A percentile compares a stretch with the other conserved stretches of the same genome.
Conservation (phyloP, 2,329 filamentous ascomycete species). For the Monosporascus sp. region DNA sequence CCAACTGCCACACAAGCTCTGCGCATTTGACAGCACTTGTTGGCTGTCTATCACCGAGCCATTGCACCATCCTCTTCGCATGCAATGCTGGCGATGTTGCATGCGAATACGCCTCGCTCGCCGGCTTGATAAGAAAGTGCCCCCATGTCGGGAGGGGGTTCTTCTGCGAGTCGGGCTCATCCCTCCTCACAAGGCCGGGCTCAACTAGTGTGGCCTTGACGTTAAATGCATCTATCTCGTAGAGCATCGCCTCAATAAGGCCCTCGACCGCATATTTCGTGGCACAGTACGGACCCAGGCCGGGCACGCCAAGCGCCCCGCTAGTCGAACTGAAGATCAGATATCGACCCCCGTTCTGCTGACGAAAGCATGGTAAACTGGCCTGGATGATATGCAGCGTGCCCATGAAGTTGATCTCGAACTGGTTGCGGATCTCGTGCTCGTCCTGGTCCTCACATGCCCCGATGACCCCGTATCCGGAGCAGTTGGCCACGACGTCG, state of each 20-base stretch:
- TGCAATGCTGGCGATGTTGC: constrained; percentile 80
- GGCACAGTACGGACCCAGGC: constrained; percentile 89
- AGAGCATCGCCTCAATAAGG: constrained; percentile 92
- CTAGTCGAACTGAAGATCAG: constrained; percentile 92
- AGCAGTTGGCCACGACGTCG: constrained; percentile 89
- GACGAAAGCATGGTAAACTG: constrained; percentile 81
- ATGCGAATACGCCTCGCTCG: constrained; percentile 75
- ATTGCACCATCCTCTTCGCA: constrained; percentile 86
- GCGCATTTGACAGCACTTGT: constrained; percentile 90
- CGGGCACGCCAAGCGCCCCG: constrained; percentile 88
- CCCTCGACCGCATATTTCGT: constrained; percentile 97
- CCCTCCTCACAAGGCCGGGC: constrained; percentile 79
- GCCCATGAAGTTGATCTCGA: constrained; percentile 97
- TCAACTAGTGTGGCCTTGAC: constrained; percentile 93
- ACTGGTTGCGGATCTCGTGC: constrained; percentile 89
- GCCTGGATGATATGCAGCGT: constrained; percentile 89
- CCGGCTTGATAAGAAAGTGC: constrained; percentile 85
- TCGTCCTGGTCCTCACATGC: constrained; percentile 97
- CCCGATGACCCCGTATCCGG: constrained; percentile 91
- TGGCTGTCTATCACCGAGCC: constrained; percentile 88
- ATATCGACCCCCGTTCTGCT: constrained; percentile 72
- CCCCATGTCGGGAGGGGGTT: constrained; percentile 74
- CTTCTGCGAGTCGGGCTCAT: constrained; percentile 60
- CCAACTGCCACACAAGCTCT: constrained; percentile 90
- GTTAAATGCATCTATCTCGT: constrained; percentile 87